Evolutionary conservation across 306 rosid species (phyloP).

Genomic region (Malus sieversii): DNA sequence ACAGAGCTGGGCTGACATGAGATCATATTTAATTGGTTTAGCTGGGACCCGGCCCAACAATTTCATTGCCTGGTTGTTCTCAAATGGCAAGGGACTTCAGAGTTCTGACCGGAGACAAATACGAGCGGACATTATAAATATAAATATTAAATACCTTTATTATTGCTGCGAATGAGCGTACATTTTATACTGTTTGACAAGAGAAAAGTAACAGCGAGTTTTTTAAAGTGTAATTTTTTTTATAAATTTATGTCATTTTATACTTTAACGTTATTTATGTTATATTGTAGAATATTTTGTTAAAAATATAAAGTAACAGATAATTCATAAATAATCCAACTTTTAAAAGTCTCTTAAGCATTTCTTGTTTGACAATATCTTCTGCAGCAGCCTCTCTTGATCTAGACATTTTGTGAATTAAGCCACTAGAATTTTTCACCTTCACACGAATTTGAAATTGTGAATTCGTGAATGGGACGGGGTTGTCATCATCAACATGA

Average conservation of each 20-base stretch:
- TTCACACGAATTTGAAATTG: not conserved
- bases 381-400: not conserved
- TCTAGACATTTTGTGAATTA: not conserved
- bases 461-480: not conserved
- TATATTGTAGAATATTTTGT: accelerated
- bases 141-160: no score
- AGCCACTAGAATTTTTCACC: not conserved
- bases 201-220: no score
- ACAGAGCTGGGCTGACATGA: not conserved
- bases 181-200: no score
- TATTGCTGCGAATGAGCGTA: no score
- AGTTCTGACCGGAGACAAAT: no score
- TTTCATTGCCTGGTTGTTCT: not conserved
- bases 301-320: no score
- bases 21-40: not conserved
- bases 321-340: accelerated
- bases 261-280: no score
- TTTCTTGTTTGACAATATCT: not conserved
- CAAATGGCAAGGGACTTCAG: no score
- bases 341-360: no score
- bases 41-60: not conserved
- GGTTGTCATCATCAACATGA: constrained; percentile 4
- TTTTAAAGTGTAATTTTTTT: no score
- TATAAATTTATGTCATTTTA: no score
- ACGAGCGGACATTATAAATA: not conserved